These are phyloP conservation scores for Blastomyces parvus DNA, from an alignment of 2,329 filamentous ascomycete species.

Conservation along the genomic window DNA sequence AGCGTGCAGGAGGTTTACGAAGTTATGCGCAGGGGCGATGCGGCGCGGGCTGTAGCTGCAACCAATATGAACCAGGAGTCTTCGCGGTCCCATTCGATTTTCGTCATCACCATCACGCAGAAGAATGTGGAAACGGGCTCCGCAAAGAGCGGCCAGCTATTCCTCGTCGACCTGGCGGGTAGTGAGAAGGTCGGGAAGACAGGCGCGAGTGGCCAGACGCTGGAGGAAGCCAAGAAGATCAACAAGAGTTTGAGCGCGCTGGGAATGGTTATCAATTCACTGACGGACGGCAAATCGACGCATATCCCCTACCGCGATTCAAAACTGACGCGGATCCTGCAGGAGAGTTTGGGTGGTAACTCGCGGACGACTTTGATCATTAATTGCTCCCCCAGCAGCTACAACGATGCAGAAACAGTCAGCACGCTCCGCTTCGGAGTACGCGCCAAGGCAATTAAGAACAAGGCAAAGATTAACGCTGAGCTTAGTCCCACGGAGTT, in stretches of 20 bases:
- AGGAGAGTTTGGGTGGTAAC: slow-evolving; percentile 96
- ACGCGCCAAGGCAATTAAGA: slow-evolving; percentile 97
- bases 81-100: slow-evolving; percentile 95
- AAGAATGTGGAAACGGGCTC: slow-evolving; percentile 97
- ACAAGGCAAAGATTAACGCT: slow-evolving; percentile 99
- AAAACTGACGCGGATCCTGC: slow-evolving; percentile 90
- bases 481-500: slow-evolving; percentile 93
- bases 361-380: slow-evolving; percentile 97
- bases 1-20: slow-evolving; percentile 94
- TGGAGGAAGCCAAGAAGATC: slow-evolving; percentile 99
- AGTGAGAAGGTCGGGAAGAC: slow-evolving; percentile 99
- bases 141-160: slow-evolving; percentile 90
- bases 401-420: slow-evolving; percentile 92
- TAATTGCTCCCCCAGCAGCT: slow-evolving; percentile 97
- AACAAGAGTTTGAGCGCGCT: slow-evolving; percentile 98
- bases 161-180: slow-evolving; percentile 94
- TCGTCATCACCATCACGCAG: slow-evolving; percentile 92
- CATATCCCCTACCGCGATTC: slow-evolving; percentile 97
- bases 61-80: slow-evolving; percentile 99
- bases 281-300: slow-evolving; percentile 94
- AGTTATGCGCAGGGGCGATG: slow-evolving; percentile 87
- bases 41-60: slow-evolving; percentile 79
- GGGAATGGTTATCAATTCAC: slow-evolving; percentile 96
- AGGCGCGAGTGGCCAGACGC: slow-evolving; percentile 88
- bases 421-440: slow-evolving; percentile 91